Evolutionary conservation across 2,329 filamentous ascomycete genomes (phyloP), one percentile per base, ranked within the genome.

Genomic region (Beauveria pseudobassiana): DNA sequence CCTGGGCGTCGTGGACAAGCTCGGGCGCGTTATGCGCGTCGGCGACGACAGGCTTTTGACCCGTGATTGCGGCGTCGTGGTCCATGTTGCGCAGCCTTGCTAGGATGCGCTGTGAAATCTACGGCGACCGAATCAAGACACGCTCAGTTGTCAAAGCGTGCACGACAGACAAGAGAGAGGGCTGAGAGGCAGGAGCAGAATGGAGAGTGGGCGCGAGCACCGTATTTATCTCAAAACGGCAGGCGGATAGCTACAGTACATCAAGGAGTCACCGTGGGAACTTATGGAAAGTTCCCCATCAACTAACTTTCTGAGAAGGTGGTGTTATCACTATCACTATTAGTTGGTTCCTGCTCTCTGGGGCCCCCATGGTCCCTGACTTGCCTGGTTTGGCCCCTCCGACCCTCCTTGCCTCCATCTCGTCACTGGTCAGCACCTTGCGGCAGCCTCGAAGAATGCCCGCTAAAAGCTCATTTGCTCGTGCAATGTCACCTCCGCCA

Each of bases 21-120:
- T 38, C 58, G 18, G 49, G 20, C 10, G 30, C 49, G 49, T 46
- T 28, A 16, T 60, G 58, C 4, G 24, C 2, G 26, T 60, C 26
- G 26, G 49, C 49, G 40, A 53, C 20, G 14, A 60, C 49, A 20
- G 49, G 58, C 58, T 60, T 60, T 16, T 60, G 58, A 20, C 58
- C 40, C 3, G 58, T 53, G 4, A 60, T 18, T 30, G 34, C 28
- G 28, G 58, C 30, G 58, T 60, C 58, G 58, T 38, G 28, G 40
- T 60, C 58, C 58, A 60, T 60, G 20, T 3, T 40, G 26, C 40
- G 34, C 6, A 26, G 26, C n/a, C 18, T 38, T 12, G 30, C 5
- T 5, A 5, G 10, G 30, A 12, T 34, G 30, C 30, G 30, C 26
- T 49, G n/a, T 0, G n/a, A 10, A 51, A 28, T 30, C n/a, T 34